Evolutionary conservation across 306 rosid genomes (phyloP), one percentile per base, ranked within the genome.

Genomic region (Vigna nakashimae): DNA sequence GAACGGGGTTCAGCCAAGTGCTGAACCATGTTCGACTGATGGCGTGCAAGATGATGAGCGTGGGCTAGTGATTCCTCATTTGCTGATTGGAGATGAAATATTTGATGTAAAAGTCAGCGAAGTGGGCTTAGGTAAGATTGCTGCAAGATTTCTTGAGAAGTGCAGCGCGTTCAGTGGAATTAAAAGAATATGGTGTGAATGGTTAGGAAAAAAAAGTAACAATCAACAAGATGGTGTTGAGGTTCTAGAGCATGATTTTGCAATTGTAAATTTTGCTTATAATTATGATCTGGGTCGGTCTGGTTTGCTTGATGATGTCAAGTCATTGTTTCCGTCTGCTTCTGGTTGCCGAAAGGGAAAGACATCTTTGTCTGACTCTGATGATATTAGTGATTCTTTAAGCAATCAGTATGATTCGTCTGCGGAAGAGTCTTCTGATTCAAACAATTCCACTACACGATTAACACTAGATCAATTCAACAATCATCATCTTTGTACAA

Each of bases 101-200:
- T 59, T 86, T 78, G 87, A 88, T 75, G 78, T 92, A 50, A 82
- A 77, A 80, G 90, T 49, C 36, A 86, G 53, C 83, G 86, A 84
- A 51, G 80, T 86, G 43, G 98, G 98, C 8, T 67, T 20, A 69
- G 98, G 97, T 56, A 86, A 79, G 84, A 86, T 94, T 78, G 82
- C 95, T 65, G 97, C 92, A 7, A 90, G 97, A 74, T 84, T 92
- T 82, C 69, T 28, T 52, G 90, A 89, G 83, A 89, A 87, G 67
- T 87, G 73, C 74, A 69, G 69, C 16, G 30, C 83, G 3, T 81
- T 65, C 22, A 78, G 22, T 82, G 90, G 88, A 50, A 76, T 90
- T 67, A 81, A 82, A 80, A 87, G 97, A 78, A 84, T 94, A 65
- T 94, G 98, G 98, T 94, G 98, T 26, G 97, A 94, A 82, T 94